phyloP scores from a whole-genome alignment of 805 yeast genomes.

The Yarrowia alimentaria region DNA sequence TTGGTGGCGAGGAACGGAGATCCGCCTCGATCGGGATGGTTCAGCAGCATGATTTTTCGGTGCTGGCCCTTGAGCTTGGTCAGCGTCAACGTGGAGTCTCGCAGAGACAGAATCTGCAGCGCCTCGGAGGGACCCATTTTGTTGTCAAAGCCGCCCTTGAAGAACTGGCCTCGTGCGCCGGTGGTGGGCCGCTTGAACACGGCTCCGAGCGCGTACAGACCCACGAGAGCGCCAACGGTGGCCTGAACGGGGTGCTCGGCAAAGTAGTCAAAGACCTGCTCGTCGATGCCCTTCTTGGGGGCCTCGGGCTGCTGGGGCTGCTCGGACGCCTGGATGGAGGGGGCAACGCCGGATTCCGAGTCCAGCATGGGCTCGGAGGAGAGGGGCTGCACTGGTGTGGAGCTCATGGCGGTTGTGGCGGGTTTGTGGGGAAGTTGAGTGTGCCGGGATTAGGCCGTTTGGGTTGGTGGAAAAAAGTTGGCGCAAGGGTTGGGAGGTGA shows the following conservation, averaged over 20 bases:
- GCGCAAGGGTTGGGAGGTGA: too few relatives aligned
- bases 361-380: constrained; percentile 23
- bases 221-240: constrained; percentile 21
- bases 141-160: constrained; percentile 86
- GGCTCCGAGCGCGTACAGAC: constrained; percentile 27
- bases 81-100: constrained; percentile 42
- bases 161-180: constrained; percentile 63
- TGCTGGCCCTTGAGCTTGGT: constrained; percentile 63
- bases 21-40: constrained; percentile 91
- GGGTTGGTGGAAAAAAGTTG: neutral
- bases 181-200: constrained; percentile 48
- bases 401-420: constrained; percentile 12
- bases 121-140: constrained; percentile 92
- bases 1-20: constrained; percentile 78
- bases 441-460: too few relatives aligned
- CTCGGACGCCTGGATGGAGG: constrained; percentile 18
- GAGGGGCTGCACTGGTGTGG: constrained; percentile 18
- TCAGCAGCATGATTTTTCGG: constrained; percentile 70
- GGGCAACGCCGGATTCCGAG: constrained; percentile 13
- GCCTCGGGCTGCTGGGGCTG: constrained; percentile 14
- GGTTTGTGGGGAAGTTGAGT: too few relatives aligned
- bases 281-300: constrained; percentile 29
- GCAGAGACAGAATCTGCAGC: constrained; percentile 70
- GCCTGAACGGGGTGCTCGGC: constrained; percentile 27
- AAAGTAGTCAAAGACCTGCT: constrained; percentile 30